Evolutionary conservation across 1,284 basidiomycete genomes (phyloP).

Genomic region (Ceratobasidium sp.): DNA sequence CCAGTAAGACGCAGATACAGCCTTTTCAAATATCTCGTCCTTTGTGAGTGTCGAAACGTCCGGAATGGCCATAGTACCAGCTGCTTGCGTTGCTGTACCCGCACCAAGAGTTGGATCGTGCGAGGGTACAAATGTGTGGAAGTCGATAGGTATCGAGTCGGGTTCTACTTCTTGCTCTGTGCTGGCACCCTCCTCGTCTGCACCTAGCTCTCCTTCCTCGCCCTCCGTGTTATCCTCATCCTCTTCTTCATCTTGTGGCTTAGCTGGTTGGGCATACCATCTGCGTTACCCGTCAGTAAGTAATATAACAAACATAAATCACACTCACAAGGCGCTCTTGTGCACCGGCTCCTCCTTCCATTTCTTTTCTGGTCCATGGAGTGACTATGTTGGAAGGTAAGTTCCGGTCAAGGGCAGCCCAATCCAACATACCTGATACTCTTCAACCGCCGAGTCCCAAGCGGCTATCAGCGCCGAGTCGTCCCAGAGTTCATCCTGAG

Average conservation of each 20-base stretch:
- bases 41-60: constrained; percentile 55
- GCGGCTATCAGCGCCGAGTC: constrained; percentile 79
- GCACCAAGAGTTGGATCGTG: constrained; percentile 64
- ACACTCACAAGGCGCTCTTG: constrained; percentile 70
- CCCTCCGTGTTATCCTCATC: constrained; percentile 30
- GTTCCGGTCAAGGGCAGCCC: background rate
- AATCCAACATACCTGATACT: constrained; percentile 63
- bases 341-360: constrained; percentile 74
- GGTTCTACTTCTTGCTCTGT: constrained; percentile 42
- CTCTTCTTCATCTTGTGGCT: constrained; percentile 27
- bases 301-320: background rate
- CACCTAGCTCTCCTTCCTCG: constrained; percentile 34
- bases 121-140: constrained; percentile 68
- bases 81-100: constrained; percentile 31
- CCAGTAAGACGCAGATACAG: constrained; percentile 80
- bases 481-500: constrained; percentile 79
- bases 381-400: constrained; percentile 54
- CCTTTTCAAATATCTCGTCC: constrained; percentile 76
- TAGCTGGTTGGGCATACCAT: constrained; percentile 22
- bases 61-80: constrained; percentile 43
- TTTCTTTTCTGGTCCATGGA: constrained; percentile 67
- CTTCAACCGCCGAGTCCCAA: constrained; percentile 79
- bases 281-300: constrained; percentile 17
- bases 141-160: constrained; percentile 69
- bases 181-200: constrained; percentile 41